Evolutionary conservation across 768 basidiomycete genomes (phyloP).

Genomic region (Amanita molliuscula): DNA sequence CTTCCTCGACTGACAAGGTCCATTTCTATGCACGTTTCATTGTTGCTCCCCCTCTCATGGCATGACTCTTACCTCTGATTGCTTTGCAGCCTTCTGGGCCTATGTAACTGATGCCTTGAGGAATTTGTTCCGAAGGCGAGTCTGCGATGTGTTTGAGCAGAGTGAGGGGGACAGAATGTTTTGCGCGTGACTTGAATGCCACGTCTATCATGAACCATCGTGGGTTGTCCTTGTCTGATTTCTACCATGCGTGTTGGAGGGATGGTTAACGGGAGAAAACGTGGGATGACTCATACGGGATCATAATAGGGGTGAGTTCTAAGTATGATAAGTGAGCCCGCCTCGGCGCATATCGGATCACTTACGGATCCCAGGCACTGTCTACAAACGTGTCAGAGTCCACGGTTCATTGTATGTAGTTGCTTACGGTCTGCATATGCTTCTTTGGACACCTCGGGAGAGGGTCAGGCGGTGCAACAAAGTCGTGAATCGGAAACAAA

Average conservation of each 20-base stretch:
- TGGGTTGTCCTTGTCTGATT: constrained; percentile 65
- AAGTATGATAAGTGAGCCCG: constrained; percentile 3
- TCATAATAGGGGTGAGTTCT: constrained; percentile 77
- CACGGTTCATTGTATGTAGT: background rate
- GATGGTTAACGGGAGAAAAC: background rate
- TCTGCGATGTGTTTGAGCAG: constrained; percentile 60
- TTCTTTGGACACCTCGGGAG: constrained; percentile 59
- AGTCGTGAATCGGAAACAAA: constrained; percentile 16
- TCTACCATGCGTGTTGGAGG: constrained; percentile 31
- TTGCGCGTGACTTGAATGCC: constrained; percentile 51
- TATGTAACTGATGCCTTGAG: constrained; percentile 57
- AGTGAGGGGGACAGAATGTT: constrained; percentile 69
- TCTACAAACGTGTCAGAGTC: constrained; percentile 31
- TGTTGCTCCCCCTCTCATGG: background rate
- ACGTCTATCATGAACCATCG: constrained; percentile 93
- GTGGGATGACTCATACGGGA: constrained; percentile 29
- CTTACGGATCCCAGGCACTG: constrained; percentile 84
- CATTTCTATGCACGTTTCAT: constrained; percentile 39
- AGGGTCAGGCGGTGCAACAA: constrained; percentile 5
- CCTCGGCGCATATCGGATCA: constrained; percentile 3
- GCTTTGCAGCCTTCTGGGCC: constrained; percentile 48
- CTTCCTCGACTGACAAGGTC: constrained; percentile 71
- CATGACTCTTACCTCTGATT: constrained; percentile 42
- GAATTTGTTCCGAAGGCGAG: constrained; percentile 23
- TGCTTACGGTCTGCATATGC: constrained; percentile 84